Conservation (phyloP, 2,329 filamentous ascomycete species). For the Alternaria viburni region DNA sequence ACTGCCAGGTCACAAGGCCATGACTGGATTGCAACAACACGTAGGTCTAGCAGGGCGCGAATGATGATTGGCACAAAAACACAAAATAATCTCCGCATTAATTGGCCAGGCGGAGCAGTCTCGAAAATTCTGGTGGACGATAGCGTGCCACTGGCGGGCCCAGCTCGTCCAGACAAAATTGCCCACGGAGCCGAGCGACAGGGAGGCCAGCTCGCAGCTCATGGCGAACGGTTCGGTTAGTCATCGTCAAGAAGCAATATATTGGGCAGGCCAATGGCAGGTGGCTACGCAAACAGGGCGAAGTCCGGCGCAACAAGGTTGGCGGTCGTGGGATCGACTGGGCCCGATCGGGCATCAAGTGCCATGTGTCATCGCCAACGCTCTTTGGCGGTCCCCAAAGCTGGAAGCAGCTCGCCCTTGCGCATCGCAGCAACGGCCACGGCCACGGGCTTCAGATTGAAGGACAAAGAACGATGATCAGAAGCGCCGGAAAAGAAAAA, state of each 20-base stretch:
- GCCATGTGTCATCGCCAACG: slow-evolving; percentile 43
- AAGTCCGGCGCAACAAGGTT: slow-evolving; percentile 18
- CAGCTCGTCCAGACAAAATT: slow-evolving; percentile 20
- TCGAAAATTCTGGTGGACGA: slow-evolving; percentile 39
- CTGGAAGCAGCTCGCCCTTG: slow-evolving; percentile 39
- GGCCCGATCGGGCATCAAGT: slow-evolving; percentile 28
- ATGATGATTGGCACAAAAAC: slow-evolving; percentile 37
- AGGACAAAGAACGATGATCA: slow-evolving; percentile 19
- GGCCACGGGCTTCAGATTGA: slow-evolving; percentile 13
- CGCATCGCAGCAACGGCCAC: slow-evolving; percentile 6
- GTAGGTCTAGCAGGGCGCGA: slow-evolving; percentile 19
- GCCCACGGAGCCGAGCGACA: slow-evolving; percentile 11
- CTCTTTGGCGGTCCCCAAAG: slow-evolving; percentile 30
- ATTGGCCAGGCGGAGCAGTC: slow-evolving; percentile 40
- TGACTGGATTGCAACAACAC: slow-evolving; percentile 18
- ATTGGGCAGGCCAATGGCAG: slow-evolving; percentile 31
- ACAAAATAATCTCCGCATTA: slow-evolving; percentile 38
- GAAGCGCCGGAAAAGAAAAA: slow-evolving; percentile 21
- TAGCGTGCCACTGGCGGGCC: slow-evolving; percentile 36
- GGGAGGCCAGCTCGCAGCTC: background rate
- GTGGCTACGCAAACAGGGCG: slow-evolving; percentile 20
- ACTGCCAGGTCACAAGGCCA: slow-evolving; percentile 34
- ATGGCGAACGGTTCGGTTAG: slow-evolving; percentile 31
- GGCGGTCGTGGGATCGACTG: slow-evolving; percentile 10
- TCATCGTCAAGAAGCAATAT: slow-evolving; percentile 38